Base-by-base conservation (phyloP, 2,329 filamentous ascomycete species). In the Cytospora chrysosperma region DNA sequence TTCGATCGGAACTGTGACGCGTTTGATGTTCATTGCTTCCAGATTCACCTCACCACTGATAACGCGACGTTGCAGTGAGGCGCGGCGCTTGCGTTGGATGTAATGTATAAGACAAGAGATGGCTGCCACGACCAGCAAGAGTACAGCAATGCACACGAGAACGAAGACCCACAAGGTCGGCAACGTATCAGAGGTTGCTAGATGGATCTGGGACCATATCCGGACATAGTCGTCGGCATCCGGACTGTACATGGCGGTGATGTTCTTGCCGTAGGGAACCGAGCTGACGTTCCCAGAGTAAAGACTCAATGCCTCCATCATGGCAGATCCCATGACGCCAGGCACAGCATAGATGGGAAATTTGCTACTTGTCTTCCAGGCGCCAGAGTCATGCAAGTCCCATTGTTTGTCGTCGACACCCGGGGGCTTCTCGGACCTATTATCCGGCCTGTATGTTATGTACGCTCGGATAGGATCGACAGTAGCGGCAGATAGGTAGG, bases 281-380 rank as follows among this genome's bases (percentile, higher is more conserved):
- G 82, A 71, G 1, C 84, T 86, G 66, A 94, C 76, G 70, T 90
- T 89, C 34, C 91, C 91, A 4, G 92, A 96, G 74, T 97, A 97
- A 27, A 84, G 77, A 47, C 87, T 85, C 47, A 96, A 79, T 71
- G 92, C 84, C 10, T 83, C 73, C 82, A 97, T 89, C 75, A 97
- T 82, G 37, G 82, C 78, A 15, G 78, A 75, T 26, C 93, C 94
- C 24, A 85, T 56, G 12, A 79, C 75, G 8, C 90, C 87, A 0
- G 92, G 85, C 19, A 98, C 79, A 49, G 91, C 93, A 75, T 95
- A 97, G 15, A 97, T 86, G 0, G 94, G 93, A 70, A 88, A 97
- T 30, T 83, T 80, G 70, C 89, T 89, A n/a, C 80, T 76, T 1
- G 77, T 75, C 73, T 87, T 89, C 93, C 93, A 97, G n/a, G 78